phyloP scores from a whole-genome alignment of 345 rosid species.

The Linum lewisii region DNA sequence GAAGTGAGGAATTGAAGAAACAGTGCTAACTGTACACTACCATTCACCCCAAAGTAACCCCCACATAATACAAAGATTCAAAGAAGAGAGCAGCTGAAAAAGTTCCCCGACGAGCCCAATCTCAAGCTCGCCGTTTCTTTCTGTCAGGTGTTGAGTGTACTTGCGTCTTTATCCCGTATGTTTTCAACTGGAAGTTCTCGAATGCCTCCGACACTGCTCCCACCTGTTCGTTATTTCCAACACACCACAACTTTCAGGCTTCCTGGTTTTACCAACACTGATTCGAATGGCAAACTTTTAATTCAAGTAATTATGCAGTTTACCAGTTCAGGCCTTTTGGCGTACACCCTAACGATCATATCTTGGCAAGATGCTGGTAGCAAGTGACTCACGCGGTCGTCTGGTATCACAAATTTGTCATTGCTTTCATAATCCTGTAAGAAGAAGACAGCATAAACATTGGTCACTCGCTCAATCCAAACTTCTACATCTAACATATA shows the following conservation, averaged over 20 bases:
- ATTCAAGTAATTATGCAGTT: conserved; percentile 17
- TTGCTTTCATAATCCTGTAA: conserved; percentile 74
- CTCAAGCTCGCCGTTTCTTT: conserved; percentile 32
- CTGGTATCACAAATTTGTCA: conserved; percentile 65
- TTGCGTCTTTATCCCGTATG: conserved; percentile 80
- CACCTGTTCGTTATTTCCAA: conserved; percentile 35
- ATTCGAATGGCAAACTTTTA: neutral
- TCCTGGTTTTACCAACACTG: too few species aligned
- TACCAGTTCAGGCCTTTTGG: conserved; percentile 84
- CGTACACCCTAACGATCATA: conserved; percentile 86
- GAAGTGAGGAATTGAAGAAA: too few species aligned
- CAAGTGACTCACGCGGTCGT: conserved; percentile 75
- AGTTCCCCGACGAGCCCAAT: too few species aligned
- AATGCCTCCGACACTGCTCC: conserved; percentile 77
- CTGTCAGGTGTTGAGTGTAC: conserved; percentile 84
- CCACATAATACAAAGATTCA: too few species aligned
- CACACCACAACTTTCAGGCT: too few species aligned
- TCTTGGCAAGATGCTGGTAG: conserved; percentile 77
- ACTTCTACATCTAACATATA: neutral
- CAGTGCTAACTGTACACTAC: too few species aligned
- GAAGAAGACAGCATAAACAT: conserved; percentile 2
- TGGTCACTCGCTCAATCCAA: neutral
- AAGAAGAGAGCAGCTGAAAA: too few species aligned
- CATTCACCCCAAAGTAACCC: too few species aligned
- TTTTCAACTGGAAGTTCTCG: conserved; percentile 81